Conservation (phyloP, 768 basidiomycete genomes). For the Pleurotus tuoliensis region DNA sequence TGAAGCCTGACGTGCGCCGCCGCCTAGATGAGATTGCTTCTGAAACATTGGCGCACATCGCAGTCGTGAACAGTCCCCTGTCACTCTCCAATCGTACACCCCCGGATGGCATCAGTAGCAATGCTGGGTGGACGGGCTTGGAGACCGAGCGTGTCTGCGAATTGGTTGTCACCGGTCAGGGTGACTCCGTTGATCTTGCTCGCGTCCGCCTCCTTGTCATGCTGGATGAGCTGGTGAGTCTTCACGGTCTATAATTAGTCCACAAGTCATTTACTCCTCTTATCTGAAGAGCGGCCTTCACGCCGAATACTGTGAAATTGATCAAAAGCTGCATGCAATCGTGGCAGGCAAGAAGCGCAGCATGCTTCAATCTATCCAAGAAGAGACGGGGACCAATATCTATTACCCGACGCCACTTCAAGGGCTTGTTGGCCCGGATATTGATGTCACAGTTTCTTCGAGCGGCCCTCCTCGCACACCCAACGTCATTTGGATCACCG, state of each 20-base stretch:
- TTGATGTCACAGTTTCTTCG: constrained; percentile 36
- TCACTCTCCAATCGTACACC: constrained; percentile 72
- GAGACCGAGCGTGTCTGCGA: constrained; percentile 95
- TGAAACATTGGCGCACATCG: constrained; percentile 89
- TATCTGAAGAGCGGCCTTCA: constrained; percentile 77
- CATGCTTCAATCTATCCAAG: constrained; percentile 87
- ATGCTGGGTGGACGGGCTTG: constrained; percentile 82
- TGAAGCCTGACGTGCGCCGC: constrained; percentile 79
- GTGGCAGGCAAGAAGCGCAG: constrained; percentile 86
- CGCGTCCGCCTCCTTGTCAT: constrained; percentile 89
- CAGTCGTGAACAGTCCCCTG: constrained; percentile 84
- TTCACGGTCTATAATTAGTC: not conserved
- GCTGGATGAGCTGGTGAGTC: constrained; percentile 88
- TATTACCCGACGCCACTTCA: constrained; percentile 91
- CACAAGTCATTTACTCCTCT: constrained; percentile 15
- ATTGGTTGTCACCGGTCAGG: constrained; percentile 83
- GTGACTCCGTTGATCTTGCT: constrained; percentile 88
- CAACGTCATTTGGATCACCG: constrained; percentile 93
- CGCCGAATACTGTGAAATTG: constrained; percentile 88
- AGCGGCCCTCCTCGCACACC: constrained; percentile 44
- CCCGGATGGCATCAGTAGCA: constrained; percentile 72
- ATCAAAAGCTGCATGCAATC: constrained; percentile 90
- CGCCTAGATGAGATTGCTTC: constrained; percentile 93
- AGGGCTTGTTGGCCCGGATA: constrained; percentile 73
- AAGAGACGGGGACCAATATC: constrained; percentile 96